Conservation (phyloP, 108 stramenopile genomes). For the Discostella pseudostelligera region DNA sequence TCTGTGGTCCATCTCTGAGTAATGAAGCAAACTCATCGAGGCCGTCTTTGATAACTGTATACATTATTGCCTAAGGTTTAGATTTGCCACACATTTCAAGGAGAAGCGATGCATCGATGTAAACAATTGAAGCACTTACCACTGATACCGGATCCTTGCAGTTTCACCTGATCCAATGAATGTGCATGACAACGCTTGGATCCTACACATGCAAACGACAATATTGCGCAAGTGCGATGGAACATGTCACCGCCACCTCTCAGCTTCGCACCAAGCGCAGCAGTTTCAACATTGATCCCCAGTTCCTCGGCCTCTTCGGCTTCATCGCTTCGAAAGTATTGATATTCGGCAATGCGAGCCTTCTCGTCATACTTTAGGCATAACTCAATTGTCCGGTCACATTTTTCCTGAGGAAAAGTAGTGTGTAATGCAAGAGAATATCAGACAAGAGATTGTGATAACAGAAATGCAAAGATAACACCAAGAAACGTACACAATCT, state of each 20-base stretch:
- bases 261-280: constrained; percentile 73
- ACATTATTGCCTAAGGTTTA: neutral
- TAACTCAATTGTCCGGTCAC: constrained; percentile 75
- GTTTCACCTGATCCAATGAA: constrained; percentile 53
- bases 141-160: constrained; percentile 69
- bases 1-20: constrained; percentile 33
- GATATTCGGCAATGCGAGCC: constrained; percentile 69
- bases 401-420: constrained; percentile 45
- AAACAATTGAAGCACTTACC: constrained; percentile 12
- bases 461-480: too few species aligned
- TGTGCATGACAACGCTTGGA: constrained; percentile 72
- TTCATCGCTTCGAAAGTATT: constrained; percentile 60
- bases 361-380: constrained; percentile 70
- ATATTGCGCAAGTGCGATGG: constrained; percentile 68
- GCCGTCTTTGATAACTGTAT: constrained; percentile 37
- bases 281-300: constrained; percentile 55
- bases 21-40: constrained; percentile 39
- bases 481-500: constrained; percentile 45
- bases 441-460: too few species aligned
- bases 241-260: constrained; percentile 76
- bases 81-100: neutral
- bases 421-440: neutral
- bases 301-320: constrained; percentile 57
- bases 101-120: neutral
- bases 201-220: constrained; percentile 60